These are phyloP conservation scores for Trichothecium roseum DNA, from an alignment of 2,329 filamentous ascomycete genomes.

Conservation along the genomic window DNA sequence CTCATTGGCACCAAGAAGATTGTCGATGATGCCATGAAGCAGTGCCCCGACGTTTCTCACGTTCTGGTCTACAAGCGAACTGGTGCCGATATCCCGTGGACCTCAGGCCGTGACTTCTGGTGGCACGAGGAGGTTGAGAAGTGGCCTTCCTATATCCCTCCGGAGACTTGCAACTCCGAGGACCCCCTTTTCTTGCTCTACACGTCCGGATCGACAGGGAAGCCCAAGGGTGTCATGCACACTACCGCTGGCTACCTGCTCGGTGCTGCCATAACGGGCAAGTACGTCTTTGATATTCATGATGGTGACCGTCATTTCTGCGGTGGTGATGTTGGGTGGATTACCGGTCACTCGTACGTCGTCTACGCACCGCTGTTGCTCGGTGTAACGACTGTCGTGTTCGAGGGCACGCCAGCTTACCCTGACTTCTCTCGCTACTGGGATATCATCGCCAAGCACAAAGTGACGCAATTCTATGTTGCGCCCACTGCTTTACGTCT, in stretches of 20 bases:
- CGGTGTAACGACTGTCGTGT: constrained; percentile 90
- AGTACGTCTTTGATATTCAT: constrained; percentile 98
- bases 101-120: constrained; percentile 81
- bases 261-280: constrained; percentile 85
- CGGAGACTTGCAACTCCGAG: constrained; percentile 83
- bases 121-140: constrained; percentile 99
- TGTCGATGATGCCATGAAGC: constrained; percentile 92
- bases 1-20: constrained; percentile 98
- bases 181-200: constrained; percentile 97
- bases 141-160: constrained; percentile 85
- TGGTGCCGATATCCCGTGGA: constrained; percentile 86
- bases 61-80: constrained; percentile 94
- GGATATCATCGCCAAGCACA: constrained; percentile 94
- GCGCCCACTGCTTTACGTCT: constrained; percentile 88
- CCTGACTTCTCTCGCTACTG: constrained; percentile 98
- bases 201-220: constrained; percentile 94
- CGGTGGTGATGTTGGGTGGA: constrained; percentile 97
- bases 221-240: constrained; percentile 99
- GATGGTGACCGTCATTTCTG: constrained; percentile 92
- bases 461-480: constrained; percentile 96
- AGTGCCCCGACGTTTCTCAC: constrained; percentile 79
- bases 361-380: constrained; percentile 92
- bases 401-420: constrained; percentile 95
- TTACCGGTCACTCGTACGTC: constrained; percentile 96
- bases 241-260: constrained; percentile 92